A percentile compares a stretch with the other conserved stretches of the same genome.
phyloP scores from a whole-genome alignment of 441 rosid species.

The Pelargonium myrrhifolium region DNA sequence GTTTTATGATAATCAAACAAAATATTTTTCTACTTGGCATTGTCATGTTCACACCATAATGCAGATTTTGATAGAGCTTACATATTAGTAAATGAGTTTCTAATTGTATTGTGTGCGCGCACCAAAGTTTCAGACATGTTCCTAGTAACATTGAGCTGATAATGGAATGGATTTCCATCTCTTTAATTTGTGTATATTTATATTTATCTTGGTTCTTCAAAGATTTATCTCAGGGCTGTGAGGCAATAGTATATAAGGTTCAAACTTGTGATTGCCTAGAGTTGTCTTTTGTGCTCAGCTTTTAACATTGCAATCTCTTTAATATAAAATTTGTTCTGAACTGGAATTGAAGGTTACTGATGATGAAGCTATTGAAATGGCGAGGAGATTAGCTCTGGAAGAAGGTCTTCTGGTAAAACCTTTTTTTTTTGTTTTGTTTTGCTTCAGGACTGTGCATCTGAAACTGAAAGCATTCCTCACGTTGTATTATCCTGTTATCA shows the following conservation, averaged over 20 bases:
- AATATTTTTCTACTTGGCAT: not conserved
- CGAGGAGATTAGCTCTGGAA: slow-evolving; percentile 78
- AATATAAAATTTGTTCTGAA: slow-evolving; percentile 4
- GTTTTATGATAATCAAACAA: not conserved
- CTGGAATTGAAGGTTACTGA: slow-evolving; percentile 51
- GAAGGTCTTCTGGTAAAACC: slow-evolving; percentile 87
- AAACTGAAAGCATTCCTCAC: slow-evolving; percentile 3
- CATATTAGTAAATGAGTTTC: not conserved
- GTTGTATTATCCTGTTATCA: too few species aligned
- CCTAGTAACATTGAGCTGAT: not conserved
- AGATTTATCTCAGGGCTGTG: not conserved
- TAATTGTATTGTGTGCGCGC: not conserved
- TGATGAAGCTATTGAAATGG: slow-evolving; percentile 82
- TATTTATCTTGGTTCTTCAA: not conserved
- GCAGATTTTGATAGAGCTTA: too few species aligned
- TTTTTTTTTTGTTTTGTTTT: slow-evolving; percentile 5
- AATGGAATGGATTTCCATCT: not conserved
- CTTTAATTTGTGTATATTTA: not conserved
- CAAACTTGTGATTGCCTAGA: not conserved
- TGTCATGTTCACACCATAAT: too few species aligned
- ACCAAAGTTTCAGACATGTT: not conserved
- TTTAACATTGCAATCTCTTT: not conserved
- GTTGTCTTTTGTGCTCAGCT: not conserved
- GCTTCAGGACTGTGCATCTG: not conserved
- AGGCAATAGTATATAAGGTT: not conserved